Evolutionary conservation across 2,329 filamentous ascomycete genomes (phyloP), one percentile per base, ranked within the genome.

Genomic region (Colletotrichum sublineola): DNA sequence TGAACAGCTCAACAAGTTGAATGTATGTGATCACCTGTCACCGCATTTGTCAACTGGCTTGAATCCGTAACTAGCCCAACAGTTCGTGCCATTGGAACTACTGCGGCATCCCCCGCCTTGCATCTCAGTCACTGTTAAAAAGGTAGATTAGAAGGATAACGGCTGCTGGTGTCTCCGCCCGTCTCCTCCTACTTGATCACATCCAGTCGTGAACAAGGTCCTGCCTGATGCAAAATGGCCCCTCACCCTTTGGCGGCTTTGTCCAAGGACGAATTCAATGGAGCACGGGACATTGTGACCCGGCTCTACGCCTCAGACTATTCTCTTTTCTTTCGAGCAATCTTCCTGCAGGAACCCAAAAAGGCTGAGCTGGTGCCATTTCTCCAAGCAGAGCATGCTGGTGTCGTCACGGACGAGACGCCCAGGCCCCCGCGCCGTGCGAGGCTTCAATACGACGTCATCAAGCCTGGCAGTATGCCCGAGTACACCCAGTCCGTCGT

Each of bases 271-370:
- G 88, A 90, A 79, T 87, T 87, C 52, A 78, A 80, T 67, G 76
- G 75, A 20, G 87, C 87, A 55, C 82, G 86, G 20, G 84, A 88
- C 64, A 72, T 78, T 74, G 78, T 88, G 44, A 75, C 87, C 48
- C 81, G 82, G 46, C 69, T 75, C 11, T 75, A 80, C 24, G 74
- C 71, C 20, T 2, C 76, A 20, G 72, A 74, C 5, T 71, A 71
- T 3, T 63, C 76, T 15, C 73, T 84, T 33, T 81, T 78, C 73
- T 84, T 83, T 84, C 92, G 93, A 77, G 85, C 87, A 63, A 88
- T 94, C 48, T 91, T 87, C 60, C 82, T 92, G 8, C 83, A 91
- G 53, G 90, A 93, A 75, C 90, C 91, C 1, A 82, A 85, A 38
- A 93, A 92, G 80, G 82, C 82, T 48, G 84, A 89, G 48, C 84